These are phyloP conservation scores for Wallacemonas collosoma DNA, from an alignment of 208 protist species.

Conservation along the genomic window DNA sequence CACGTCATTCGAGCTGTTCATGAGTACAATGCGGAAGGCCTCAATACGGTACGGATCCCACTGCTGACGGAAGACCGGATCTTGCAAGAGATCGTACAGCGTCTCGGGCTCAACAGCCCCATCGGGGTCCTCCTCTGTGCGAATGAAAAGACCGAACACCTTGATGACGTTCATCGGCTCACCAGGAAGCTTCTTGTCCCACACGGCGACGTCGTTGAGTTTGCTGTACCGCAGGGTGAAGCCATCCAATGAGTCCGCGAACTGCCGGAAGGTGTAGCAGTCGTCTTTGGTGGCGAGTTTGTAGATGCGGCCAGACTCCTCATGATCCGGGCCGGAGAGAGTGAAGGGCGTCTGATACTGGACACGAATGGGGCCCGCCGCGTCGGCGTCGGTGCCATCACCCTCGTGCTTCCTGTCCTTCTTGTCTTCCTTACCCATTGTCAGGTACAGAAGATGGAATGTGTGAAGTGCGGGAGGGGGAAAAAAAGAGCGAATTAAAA, in stretches of 20 bases:
- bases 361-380: slow-evolving; percentile 21
- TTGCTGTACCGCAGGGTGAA: slow-evolving; percentile 61
- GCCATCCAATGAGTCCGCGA: slow-evolving; percentile 78
- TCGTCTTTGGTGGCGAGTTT: slow-evolving; percentile 59
- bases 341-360: slow-evolving; percentile 66
- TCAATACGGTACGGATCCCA: slow-evolving; percentile 82
- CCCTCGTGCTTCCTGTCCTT: slow-evolving; percentile 31
- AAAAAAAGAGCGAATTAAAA: slow-evolving; percentile 3
- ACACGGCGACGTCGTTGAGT: slow-evolving; percentile 55
- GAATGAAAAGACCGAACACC: slow-evolving; percentile 73
- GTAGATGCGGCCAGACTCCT: slow-evolving; percentile 50
- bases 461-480: background rate
- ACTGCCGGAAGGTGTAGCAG: slow-evolving; percentile 65
- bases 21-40: slow-evolving; percentile 66
- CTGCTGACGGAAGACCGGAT: slow-evolving; percentile 69
- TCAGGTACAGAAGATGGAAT: slow-evolving; percentile 3
- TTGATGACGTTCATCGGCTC: slow-evolving; percentile 85
- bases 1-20: slow-evolving; percentile 83
- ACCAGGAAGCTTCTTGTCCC: slow-evolving; percentile 66
- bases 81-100: slow-evolving; percentile 88
- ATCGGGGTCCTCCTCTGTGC: slow-evolving; percentile 29
- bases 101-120: slow-evolving; percentile 13
- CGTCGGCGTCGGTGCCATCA: background rate
- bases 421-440: background rate
- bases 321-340: slow-evolving; percentile 42